Evolutionary conservation across 2,329 filamentous ascomycete genomes (phyloP).

Genomic region (Pseudogymnoascus sp.): DNA sequence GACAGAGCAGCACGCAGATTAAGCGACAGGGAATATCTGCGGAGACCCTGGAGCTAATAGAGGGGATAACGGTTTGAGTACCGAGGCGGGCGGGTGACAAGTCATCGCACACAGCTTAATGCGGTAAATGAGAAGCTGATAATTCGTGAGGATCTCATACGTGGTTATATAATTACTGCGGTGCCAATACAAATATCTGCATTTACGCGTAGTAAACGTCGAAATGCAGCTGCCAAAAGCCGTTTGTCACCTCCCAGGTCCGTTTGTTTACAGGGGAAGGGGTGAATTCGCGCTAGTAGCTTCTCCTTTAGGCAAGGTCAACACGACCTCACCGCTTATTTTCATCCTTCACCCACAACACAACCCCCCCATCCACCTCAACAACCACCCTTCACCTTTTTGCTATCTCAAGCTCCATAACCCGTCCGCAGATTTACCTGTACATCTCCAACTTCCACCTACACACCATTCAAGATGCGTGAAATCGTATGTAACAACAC

Average conservation of each 20-base stretch:
- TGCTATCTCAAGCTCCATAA: conserved; percentile 13
- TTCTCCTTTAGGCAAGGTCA: conserved; percentile 7
- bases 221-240: conserved; percentile 5
- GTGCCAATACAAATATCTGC: not conserved
- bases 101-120: conserved; percentile 1
- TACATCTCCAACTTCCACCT: conserved; percentile 9
- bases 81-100: not conserved
- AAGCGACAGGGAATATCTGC: conserved; percentile 3
- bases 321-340: conserved; percentile 10
- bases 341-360: conserved; percentile 9
- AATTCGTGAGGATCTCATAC: not conserved
- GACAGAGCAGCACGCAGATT: not conserved
- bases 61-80: not conserved
- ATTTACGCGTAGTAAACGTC: not conserved
- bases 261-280: conserved; percentile 9
- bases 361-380: conserved; percentile 4
- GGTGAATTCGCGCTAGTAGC: conserved; percentile 3
- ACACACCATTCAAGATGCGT: conserved; percentile 53
- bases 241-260: not conserved
- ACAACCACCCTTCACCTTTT: conserved; percentile 8
- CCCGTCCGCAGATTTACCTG: conserved; percentile 11
- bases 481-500: conserved; percentile 54
- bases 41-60: conserved; percentile 1
- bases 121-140: not conserved
- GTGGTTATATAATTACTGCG: not conserved